Conservation (phyloP, 139 green algal species). For the Gonium pectorale region DNA sequence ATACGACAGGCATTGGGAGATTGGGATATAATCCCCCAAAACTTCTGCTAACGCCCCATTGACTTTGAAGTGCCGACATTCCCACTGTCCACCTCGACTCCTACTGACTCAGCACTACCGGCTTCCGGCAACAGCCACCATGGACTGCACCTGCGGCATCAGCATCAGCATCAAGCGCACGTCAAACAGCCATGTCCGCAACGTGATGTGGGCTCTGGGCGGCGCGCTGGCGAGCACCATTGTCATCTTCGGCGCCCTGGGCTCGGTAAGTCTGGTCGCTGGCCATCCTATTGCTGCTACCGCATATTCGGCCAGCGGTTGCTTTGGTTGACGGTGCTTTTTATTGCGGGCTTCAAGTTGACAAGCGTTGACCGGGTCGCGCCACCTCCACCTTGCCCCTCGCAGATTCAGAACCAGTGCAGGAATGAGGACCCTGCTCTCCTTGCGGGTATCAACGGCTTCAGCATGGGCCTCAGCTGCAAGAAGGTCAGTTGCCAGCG, state of each 20-base stretch:
- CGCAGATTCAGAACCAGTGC: conserved; percentile 33
- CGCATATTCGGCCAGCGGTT: no score
- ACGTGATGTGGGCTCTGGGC: conserved; percentile 8
- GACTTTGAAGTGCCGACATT: no score
- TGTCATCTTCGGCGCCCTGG: not conserved
- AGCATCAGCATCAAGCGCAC: not conserved
- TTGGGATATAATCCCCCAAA: no score
- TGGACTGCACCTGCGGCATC: conserved; percentile 10
- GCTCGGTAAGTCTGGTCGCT: not conserved
- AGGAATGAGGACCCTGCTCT: not conserved
- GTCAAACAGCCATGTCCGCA: not conserved
- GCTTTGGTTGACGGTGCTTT: no score
- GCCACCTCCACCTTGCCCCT: no score
- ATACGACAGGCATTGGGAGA: no score
- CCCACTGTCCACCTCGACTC: no score
- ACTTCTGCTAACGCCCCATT: no score
- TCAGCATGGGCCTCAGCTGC: conserved; percentile 1
- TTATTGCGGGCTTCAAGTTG: not conserved
- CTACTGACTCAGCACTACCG: not conserved
- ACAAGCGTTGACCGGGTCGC: not conserved
- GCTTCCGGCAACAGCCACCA: not conserved
- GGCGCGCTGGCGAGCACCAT: not conserved
- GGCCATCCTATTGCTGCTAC: no score
- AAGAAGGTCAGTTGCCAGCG: no score
- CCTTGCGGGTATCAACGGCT: not conserved